These are phyloP conservation scores for Plenodomus tracheiphilus DNA, from an alignment of 2,329 filamentous ascomycete species.

Conservation along the genomic window DNA sequence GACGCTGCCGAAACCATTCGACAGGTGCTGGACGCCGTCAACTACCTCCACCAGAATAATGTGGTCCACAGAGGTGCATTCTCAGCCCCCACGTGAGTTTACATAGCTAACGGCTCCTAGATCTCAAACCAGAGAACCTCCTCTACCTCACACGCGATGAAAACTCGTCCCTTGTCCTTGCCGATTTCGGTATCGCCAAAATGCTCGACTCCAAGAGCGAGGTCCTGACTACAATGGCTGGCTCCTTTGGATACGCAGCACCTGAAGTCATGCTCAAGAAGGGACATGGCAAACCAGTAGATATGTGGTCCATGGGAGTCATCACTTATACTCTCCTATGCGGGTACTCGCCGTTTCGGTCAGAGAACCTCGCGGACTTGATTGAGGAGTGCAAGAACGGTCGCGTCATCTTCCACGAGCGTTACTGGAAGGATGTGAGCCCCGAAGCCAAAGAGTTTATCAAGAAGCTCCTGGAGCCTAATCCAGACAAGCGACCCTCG, in stretches of 20 bases:
- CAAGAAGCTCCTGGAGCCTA: slow-evolving; percentile 73
- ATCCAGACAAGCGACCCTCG: slow-evolving; percentile 74
- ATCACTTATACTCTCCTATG: slow-evolving; percentile 98
- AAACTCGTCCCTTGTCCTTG: slow-evolving; percentile 85
- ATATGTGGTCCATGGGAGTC: slow-evolving; percentile 99
- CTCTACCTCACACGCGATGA: slow-evolving; percentile 81
- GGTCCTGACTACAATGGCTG: slow-evolving; percentile 96
- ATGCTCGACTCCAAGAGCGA: slow-evolving; percentile 91
- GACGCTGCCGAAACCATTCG: slow-evolving; percentile 95
- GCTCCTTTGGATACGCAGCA: slow-evolving; percentile 95
- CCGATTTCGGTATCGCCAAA: slow-evolving; percentile 98
- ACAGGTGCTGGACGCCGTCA: slow-evolving; percentile 88
- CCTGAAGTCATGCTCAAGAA: slow-evolving; percentile 98
- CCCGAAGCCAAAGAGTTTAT: slow-evolving; percentile 96
- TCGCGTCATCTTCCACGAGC: slow-evolving; percentile 90
- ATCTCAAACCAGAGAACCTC: slow-evolving; percentile 97
- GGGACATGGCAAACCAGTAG: slow-evolving; percentile 95
- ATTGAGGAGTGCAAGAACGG: slow-evolving; percentile 90
- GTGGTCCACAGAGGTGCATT: slow-evolving; percentile 87
- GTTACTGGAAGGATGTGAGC: slow-evolving; percentile 98
- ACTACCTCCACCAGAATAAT: slow-evolving; percentile 92
- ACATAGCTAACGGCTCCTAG: slow-evolving; percentile 44
- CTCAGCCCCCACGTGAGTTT: not conserved
- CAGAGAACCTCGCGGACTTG: slow-evolving; percentile 87
- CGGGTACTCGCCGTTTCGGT: slow-evolving; percentile 96